Evolutionary conservation across 352 stramenopile species (phyloP), one percentile per base, ranked within the genome.

Genomic region (Blastocystis sp.): DNA sequence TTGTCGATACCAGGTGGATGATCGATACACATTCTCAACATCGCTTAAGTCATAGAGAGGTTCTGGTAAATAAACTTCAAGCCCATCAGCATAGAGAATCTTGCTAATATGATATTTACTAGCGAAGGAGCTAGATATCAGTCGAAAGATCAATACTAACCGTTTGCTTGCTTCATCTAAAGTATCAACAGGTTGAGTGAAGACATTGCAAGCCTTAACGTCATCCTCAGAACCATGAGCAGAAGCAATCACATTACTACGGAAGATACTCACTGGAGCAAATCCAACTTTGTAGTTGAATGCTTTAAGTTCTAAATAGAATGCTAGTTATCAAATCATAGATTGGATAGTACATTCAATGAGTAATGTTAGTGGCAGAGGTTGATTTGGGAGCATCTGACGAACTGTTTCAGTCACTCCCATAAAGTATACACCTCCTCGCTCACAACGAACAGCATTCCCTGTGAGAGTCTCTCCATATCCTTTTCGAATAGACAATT

Each of bases 271-370:
- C 4, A 19, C 51, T 17, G 73, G 73, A 44, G 53, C 64, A 37
- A 84, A 84, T 22, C 73, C 73, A 27, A 84, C 73, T 33, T 68
- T 64, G 24, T 66, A 19, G 5, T 84, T 56, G 73, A 84, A 84
- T 35, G 73, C 24, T 37, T 68, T 64, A 33, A 84, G 53, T 33
- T 84, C 48, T 35, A 84, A 40, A 17, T 84, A 84, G 51, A 84
- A 84, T 33, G 73, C 73, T 62, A 33, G 2, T n/a, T 3, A 33
- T 62, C 3, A 62, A n/a, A 33, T 13, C 13, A 33, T 33, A 7
- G 56, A 62, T 13, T 33, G 56, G 22, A 33, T 62, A 7, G 19
- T 33, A 62, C 56, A n/a, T 51, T 84, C 73, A 6, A 64, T 4
- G 1, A 60, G 22, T n/a, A 84, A 57, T 4, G 73, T 69, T 15